Conservation (phyloP, 164 flowering plant species). For the Aristolochia californica region DNA sequence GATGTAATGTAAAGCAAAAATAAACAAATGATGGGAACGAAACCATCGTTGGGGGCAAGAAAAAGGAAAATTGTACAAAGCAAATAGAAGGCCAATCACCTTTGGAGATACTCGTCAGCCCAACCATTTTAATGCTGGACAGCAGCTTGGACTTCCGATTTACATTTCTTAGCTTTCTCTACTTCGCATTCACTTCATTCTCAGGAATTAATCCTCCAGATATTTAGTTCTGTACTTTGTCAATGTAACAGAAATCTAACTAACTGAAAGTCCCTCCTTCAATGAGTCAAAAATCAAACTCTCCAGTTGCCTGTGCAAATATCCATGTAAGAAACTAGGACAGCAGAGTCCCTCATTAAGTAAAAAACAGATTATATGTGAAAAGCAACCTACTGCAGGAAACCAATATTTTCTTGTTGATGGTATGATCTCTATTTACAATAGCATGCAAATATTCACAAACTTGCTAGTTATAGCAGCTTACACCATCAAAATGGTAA, state of each 20-base stretch:
- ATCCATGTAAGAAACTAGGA: background rate
- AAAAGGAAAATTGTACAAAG: background rate
- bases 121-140: background rate
- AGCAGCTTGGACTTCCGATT: background rate
- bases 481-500: background rate
- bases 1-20: too few species aligned
- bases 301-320: slow-evolving; percentile 63
- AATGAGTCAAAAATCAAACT: slow-evolving; percentile 62
- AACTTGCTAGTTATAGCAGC: background rate
- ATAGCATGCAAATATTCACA: too few species aligned
- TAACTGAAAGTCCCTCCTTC: background rate
- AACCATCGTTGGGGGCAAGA: too few species aligned
- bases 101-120: background rate
- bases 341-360: background rate
- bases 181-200: too few species aligned
- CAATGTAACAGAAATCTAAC: background rate
- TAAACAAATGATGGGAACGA: too few species aligned
- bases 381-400: too few species aligned
- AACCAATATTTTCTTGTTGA: too few species aligned
- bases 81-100: background rate
- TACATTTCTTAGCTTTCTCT: background rate
- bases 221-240: background rate
- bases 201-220: background rate
- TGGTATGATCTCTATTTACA: too few species aligned
- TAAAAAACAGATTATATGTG: background rate